Evolutionary conservation across 768 basidiomycete genomes (phyloP).

Genomic region (Hygrocybe punicea): DNA sequence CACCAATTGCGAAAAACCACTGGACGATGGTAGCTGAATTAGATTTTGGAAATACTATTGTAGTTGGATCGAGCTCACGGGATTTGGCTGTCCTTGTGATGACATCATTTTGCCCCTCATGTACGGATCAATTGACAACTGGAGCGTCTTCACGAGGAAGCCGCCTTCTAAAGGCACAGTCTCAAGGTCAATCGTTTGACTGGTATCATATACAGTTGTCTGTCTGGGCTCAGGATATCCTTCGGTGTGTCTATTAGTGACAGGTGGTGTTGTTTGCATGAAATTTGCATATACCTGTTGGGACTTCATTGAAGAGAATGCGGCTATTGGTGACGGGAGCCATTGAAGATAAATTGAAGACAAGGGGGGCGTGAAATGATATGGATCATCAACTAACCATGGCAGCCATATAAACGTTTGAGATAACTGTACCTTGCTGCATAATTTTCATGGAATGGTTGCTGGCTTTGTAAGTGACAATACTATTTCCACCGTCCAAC

Average conservation of each 20-base stretch:
- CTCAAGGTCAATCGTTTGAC: conserved; percentile 44
- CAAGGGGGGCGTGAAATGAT: too few relatives aligned
- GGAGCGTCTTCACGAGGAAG: conserved; percentile 43
- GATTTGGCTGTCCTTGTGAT: conserved; percentile 3
- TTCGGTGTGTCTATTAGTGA: conserved; percentile 8
- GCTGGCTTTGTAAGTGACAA: too few relatives aligned
- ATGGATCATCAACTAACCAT: too few relatives aligned
- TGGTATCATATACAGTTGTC: conserved; percentile 39
- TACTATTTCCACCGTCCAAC: too few relatives aligned
- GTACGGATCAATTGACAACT: conserved; percentile 47
- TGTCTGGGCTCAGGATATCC: conserved; percentile 36
- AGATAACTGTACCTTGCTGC: too few relatives aligned
- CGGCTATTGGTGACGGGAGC: conserved; percentile 2
- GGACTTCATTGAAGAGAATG: conserved; percentile 4
- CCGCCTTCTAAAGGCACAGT: conserved; percentile 37
- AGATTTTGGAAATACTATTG: too few relatives aligned
- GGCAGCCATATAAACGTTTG: too few relatives aligned
- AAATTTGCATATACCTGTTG: not conserved
- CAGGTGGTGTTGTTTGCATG: too few relatives aligned
- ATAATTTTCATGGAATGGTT: too few relatives aligned
- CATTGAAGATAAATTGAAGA: not conserved
- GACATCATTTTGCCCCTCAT: conserved; percentile 38
- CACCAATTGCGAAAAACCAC: conserved; percentile 15
- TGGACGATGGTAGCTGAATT: conserved; percentile 17
- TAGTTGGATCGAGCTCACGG: too few relatives aligned